These are phyloP conservation scores for Leccinum pseudoinsigne DNA, from an alignment of 1,284 basidiomycete genomes.

Conservation along the genomic window DNA sequence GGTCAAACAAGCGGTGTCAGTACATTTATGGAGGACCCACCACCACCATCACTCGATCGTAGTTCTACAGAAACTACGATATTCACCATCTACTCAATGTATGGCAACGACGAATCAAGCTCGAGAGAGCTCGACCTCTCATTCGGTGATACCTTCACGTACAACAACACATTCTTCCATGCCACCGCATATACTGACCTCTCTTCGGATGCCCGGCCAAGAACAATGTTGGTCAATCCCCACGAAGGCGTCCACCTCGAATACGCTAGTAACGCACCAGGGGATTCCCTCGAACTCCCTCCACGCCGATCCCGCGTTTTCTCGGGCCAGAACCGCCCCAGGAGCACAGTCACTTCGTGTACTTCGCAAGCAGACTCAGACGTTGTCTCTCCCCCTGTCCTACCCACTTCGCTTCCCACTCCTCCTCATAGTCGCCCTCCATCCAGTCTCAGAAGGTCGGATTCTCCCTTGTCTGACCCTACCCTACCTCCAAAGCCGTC, in stretches of 20 bases:
- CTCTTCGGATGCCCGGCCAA: conserved; percentile 14
- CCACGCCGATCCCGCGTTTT: conserved; percentile 31
- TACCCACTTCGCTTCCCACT: conserved; percentile 26
- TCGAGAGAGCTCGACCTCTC: conserved; percentile 35
- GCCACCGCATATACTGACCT: conserved; percentile 16
- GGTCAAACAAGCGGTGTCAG: background rate
- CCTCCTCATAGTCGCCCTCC: conserved; percentile 36
- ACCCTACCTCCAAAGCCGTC: conserved; percentile 12
- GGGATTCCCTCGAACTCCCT: conserved; percentile 25
- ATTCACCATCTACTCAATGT: conserved; percentile 82
- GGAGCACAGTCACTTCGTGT: conserved; percentile 31
- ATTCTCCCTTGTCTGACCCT: conserved; percentile 27
- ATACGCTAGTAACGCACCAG: conserved; percentile 6
- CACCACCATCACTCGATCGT: conserved; percentile 29
- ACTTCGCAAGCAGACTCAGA: conserved; percentile 25
- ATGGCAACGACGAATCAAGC: conserved; percentile 45
- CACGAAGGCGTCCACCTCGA: conserved; percentile 16
- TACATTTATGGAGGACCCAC: conserved; percentile 42
- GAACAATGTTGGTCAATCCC: conserved; percentile 17
- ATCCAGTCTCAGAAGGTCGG: conserved; percentile 24
- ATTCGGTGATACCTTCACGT: conserved; percentile 34
- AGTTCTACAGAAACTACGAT: conserved; percentile 62
- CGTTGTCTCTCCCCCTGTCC: conserved; percentile 21
- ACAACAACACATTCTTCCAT: conserved; percentile 27
- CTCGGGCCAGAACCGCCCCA: conserved; percentile 16